Base-by-base conservation (phyloP, 106 monocot species). In the Triglochin maritima region DNA sequence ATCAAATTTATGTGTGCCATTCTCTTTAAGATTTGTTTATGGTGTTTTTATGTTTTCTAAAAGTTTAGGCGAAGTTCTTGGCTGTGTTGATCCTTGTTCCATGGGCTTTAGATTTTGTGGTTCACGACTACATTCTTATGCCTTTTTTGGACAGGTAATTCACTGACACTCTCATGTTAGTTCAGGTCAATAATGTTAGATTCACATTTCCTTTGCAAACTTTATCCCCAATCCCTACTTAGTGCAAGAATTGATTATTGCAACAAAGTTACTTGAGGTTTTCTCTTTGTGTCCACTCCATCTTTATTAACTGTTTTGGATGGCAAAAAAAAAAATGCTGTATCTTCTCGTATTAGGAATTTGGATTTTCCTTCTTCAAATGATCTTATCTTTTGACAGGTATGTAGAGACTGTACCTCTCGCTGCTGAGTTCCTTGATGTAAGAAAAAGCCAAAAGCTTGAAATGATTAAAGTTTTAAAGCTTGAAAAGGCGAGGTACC, bases 51-150 rank as follows among this genome's bases (percentile, higher is more conserved):
- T n/a, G 43, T 17, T 57, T 69, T 47, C 15, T 29, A 29, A 9
- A 41, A 60, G 9, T 63, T 47, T 82, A 96, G 96, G 91, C 85
- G 62, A 96, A 91, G 76, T 96, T 96, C 74, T 64, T 91, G 62
- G 86, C 86, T 50, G 47, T 86, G 6, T 48, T 96, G 81, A 59
- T 96, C 59, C 51, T 96, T 14, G 70, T 96, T 50, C 96, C 96
- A 63, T 91, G 91, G 87, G 77, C 68, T 44, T 47, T 90, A 16
- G 81, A 88, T 65, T 91, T 96, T 79, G 69, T 80, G 48, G 83
- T 88, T 77, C 96, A 96, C 75, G 96, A 96, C 64, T 96, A 78
- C 64, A 65, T 88, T 76, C 64, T 96, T 63, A 91, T 96, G 96
- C 96, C 91, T 65, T 96, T 96, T 77, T 74, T 91, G 70, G 96